Evolutionary conservation across 2,329 filamentous ascomycete species (phyloP).

Genomic region (Pseudohalonectria lignicola): DNA sequence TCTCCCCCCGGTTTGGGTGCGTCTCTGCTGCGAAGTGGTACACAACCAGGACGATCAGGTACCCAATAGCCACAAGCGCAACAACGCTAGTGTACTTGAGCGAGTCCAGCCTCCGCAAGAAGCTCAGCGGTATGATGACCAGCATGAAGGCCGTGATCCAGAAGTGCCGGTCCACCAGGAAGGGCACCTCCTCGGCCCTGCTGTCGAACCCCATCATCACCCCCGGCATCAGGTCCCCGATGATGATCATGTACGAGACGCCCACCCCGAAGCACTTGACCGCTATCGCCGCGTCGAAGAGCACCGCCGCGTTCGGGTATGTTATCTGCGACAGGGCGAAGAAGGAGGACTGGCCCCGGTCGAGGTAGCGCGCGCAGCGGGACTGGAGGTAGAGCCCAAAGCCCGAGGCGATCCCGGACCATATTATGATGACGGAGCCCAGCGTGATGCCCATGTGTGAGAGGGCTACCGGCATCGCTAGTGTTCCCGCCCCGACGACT

Average conservation of each 20-base stretch:
- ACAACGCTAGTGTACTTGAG: slow-evolving; percentile 94
- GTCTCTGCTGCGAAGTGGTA: slow-evolving; percentile 84
- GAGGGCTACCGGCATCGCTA: slow-evolving; percentile 91
- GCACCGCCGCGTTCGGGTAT: slow-evolving; percentile 87
- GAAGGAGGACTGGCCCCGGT: slow-evolving; percentile 80
- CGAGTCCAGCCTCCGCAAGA: slow-evolving; percentile 82
- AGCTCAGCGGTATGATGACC: slow-evolving; percentile 87
- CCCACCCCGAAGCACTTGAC: slow-evolving; percentile 98
- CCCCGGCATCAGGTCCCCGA: slow-evolving; percentile 95
- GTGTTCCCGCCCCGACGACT: slow-evolving; percentile 89
- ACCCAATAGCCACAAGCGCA: slow-evolving; percentile 85
- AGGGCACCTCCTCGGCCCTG: slow-evolving; percentile 51
- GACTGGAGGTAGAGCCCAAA: slow-evolving; percentile 95
- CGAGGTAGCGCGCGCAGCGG: slow-evolving; percentile 84
- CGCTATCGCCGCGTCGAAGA: slow-evolving; percentile 92
- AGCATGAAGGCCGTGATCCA: slow-evolving; percentile 99
- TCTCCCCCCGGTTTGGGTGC: slow-evolving; percentile 56
- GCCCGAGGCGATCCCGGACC: slow-evolving; percentile 79
- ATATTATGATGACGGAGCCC: slow-evolving; percentile 74
- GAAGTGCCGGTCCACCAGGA: slow-evolving; percentile 82
- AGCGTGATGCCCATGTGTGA: slow-evolving; percentile 91
- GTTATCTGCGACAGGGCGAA: slow-evolving; percentile 96
- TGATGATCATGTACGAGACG: slow-evolving; percentile 96
- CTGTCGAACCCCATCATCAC: slow-evolving; percentile 74
- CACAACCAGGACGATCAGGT: slow-evolving; percentile 84